phyloP scores from a whole-genome alignment of 2,329 filamentous ascomycete species.

The Claviceps sorghi region DNA sequence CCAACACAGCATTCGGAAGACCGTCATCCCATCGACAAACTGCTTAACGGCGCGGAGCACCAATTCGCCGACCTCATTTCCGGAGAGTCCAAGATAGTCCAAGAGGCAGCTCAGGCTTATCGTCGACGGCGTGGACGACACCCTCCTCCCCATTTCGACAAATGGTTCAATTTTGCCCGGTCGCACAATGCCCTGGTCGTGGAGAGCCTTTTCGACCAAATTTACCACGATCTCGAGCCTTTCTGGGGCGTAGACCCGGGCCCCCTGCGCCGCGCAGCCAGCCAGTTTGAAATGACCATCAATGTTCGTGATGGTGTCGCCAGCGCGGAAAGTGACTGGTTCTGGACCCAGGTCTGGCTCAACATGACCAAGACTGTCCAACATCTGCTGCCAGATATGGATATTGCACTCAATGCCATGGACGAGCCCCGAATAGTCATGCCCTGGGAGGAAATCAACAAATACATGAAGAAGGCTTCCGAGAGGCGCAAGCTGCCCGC shows the following conservation, averaged over 20 bases:
- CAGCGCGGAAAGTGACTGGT: constrained; percentile 37
- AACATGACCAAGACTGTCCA: constrained; percentile 38
- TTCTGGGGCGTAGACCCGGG: constrained; percentile 39
- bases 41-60: constrained; percentile 32
- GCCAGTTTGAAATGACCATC: constrained; percentile 46
- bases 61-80: constrained; percentile 24
- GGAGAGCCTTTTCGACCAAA: constrained; percentile 50
- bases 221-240: constrained; percentile 45
- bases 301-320: constrained; percentile 39
- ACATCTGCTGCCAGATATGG: constrained; percentile 48
- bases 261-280: constrained; percentile 35
- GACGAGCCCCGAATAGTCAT: constrained; percentile 52
- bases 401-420: constrained; percentile 51
- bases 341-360: constrained; percentile 43
- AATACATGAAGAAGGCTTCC: constrained; percentile 37
- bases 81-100: constrained; percentile 33
- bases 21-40: constrained; percentile 36
- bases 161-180: constrained; percentile 43
- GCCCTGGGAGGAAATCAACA: constrained; percentile 46
- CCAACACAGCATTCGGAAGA: constrained; percentile 1
- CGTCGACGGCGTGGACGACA: constrained; percentile 43
- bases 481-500: constrained; percentile 29
- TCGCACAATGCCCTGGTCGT: constrained; percentile 39
- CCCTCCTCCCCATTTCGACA: constrained; percentile 47
- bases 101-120: constrained; percentile 42